These are phyloP conservation scores for Monosporascus sp. DNA, from an alignment of 2,329 filamentous ascomycete species.

Conservation along the genomic window DNA sequence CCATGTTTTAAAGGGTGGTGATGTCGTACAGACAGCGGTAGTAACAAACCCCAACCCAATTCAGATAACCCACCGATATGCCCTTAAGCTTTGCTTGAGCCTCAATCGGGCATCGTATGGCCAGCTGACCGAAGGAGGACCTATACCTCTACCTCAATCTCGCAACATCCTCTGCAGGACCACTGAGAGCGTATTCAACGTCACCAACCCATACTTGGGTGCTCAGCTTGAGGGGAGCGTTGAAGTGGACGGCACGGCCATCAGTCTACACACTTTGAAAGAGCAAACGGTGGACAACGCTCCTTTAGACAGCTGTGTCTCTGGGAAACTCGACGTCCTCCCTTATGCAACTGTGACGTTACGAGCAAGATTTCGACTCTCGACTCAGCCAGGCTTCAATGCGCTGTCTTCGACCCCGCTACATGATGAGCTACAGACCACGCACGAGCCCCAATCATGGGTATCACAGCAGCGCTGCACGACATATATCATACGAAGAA, in stretches of 20 bases:
- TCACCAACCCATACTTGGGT: slow-evolving; percentile 6
- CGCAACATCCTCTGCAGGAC: slow-evolving; percentile 1
- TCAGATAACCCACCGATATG: background rate
- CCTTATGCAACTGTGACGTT: background rate
- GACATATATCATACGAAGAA: slow-evolving; percentile 11
- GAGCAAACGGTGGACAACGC: background rate
- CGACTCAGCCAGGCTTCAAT: too few species aligned
- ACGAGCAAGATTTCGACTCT: slow-evolving; percentile 1
- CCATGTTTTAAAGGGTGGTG: slow-evolving; percentile 5
- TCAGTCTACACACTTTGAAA: background rate
- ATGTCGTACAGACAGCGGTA: slow-evolving; percentile 6
- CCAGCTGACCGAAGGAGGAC: slow-evolving; percentile 15
- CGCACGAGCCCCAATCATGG: background rate
- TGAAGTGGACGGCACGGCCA: background rate
- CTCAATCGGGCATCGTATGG: slow-evolving; percentile 17
- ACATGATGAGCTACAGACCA: background rate
- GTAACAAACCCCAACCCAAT: slow-evolving; percentile 3
- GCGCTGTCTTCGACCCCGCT: too few species aligned
- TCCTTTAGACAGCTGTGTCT: background rate
- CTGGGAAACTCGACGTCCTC: background rate
- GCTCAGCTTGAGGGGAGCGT: slow-evolving; percentile 3
- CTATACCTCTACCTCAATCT: slow-evolving; percentile 7
- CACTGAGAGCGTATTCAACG: background rate
- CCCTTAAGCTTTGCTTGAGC: slow-evolving; percentile 5
- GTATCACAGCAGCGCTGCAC: background rate